phyloP scores from a whole-genome alignment of 2,329 filamentous ascomycete genomes.

The Calonectria pseudoturangicola region DNA sequence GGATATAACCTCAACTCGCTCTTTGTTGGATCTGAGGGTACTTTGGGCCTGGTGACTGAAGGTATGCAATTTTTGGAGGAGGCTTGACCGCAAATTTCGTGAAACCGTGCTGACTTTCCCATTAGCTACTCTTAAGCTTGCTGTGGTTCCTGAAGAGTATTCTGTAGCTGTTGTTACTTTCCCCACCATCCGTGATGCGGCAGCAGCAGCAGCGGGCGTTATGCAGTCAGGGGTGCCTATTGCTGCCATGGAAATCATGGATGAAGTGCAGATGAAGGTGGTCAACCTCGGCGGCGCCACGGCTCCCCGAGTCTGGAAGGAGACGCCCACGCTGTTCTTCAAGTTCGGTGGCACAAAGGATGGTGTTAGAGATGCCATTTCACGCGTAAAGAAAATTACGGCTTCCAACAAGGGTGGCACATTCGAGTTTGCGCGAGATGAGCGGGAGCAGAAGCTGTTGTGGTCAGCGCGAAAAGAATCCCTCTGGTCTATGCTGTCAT shows the following conservation, averaged over 20 bases:
- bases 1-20: conserved; percentile 89
- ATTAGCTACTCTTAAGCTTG: conserved; percentile 83
- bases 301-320: conserved; percentile 81
- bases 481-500: conserved; percentile 87
- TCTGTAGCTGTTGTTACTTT: conserved; percentile 89
- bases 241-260: conserved; percentile 90
- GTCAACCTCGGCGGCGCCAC: conserved; percentile 85
- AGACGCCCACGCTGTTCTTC: conserved; percentile 87
- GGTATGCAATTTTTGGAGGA: conserved; percentile 56
- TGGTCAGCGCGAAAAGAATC: conserved; percentile 90
- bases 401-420: conserved; percentile 76
- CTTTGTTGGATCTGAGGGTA: conserved; percentile 89
- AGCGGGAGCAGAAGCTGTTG: conserved; percentile 82
- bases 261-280: conserved; percentile 90
- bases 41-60: conserved; percentile 87
- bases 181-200: conserved; percentile 84
- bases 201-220: conserved; percentile 83
- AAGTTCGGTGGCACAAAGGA: conserved; percentile 88
- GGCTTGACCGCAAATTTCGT: neutral
- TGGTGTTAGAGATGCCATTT: conserved; percentile 86
- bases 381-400: conserved; percentile 80
- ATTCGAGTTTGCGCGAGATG: conserved; percentile 86
- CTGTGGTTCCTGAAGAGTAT: conserved; percentile 84
- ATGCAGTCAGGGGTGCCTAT: conserved; percentile 84
- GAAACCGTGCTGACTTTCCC: conserved; percentile 18